These are phyloP conservation scores for Wallacemonas sp. DNA, from an alignment of 208 protist species.

Conservation along the genomic window DNA sequence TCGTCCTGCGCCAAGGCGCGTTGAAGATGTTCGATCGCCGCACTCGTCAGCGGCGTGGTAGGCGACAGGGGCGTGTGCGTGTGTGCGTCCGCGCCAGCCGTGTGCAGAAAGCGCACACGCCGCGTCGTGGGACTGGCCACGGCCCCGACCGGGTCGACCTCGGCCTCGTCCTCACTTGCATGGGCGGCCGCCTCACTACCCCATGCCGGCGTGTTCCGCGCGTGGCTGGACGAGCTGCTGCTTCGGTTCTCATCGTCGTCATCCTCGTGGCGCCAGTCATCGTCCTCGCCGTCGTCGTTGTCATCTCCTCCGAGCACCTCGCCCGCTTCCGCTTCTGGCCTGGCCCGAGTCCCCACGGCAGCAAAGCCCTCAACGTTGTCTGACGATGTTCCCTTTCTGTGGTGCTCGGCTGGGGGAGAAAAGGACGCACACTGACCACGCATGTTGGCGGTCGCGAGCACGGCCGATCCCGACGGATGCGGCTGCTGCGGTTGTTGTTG, in stretches of 20 bases:
- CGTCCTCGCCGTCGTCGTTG: slow-evolving; percentile 5
- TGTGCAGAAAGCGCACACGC: slow-evolving; percentile 1
- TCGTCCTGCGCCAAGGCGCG: slow-evolving; percentile 5
- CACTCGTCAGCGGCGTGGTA: neutral
- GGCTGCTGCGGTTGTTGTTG: neutral
- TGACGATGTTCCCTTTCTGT: no score
- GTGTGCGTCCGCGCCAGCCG: no score
- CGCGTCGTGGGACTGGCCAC: no score
- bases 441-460: no score
- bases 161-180: no score
- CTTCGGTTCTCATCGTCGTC: slow-evolving; percentile 13
- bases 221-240: neutral
- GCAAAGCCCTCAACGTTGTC: no score
- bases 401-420: no score
- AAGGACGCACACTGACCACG: no score
- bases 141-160: no score
- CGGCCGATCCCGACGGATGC: no score
- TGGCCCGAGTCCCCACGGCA: no score
- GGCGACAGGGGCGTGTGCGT: neutral
- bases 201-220: neutral
- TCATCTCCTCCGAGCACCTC: neutral
- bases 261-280: neutral
- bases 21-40: slow-evolving; percentile 1
- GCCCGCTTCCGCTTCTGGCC: neutral
- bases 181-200: neutral